Conservation (phyloP, 352 stramenopile genomes). For the Phytophthora pinifolia region DNA sequence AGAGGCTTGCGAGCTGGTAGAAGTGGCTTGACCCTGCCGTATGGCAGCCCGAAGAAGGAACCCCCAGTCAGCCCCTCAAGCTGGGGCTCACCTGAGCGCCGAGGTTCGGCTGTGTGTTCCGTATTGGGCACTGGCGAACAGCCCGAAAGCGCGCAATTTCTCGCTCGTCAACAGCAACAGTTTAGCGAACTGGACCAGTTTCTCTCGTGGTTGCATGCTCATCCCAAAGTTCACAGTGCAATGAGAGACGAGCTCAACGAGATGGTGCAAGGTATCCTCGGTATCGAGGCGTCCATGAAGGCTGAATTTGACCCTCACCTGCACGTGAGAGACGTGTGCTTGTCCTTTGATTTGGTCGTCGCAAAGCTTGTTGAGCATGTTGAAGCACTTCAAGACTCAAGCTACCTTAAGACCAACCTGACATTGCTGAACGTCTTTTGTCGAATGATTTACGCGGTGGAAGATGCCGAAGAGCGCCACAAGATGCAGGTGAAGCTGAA, state of each 20-base stretch:
- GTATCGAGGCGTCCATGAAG: constrained; percentile 44
- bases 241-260: constrained; percentile 72
- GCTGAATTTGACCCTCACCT: constrained; percentile 48
- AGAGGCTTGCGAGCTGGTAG: constrained; percentile 15
- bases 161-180: constrained; percentile 28
- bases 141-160: constrained; percentile 3
- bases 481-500: constrained; percentile 74
- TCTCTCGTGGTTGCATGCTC: constrained; percentile 36
- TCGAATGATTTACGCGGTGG: constrained; percentile 69
- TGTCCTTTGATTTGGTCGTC: constrained; percentile 74
- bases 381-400: constrained; percentile 49
- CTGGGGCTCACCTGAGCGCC: constrained; percentile 11
- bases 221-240: constrained; percentile 41
- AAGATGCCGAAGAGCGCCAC: constrained; percentile 47
- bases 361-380: constrained; percentile 63
- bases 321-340: constrained; percentile 39
- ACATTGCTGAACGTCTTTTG: constrained; percentile 73
- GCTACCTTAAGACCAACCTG: constrained; percentile 67
- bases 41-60: constrained; percentile 18
- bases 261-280: constrained; percentile 72
- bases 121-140: constrained; percentile 3
- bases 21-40: background rate
- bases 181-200: constrained; percentile 55
- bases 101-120: constrained; percentile 6
- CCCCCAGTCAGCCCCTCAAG: constrained; percentile 13